phyloP scores from a whole-genome alignment of 148 eudicot genomes.

The Rhododendron ferrugineum region DNA sequence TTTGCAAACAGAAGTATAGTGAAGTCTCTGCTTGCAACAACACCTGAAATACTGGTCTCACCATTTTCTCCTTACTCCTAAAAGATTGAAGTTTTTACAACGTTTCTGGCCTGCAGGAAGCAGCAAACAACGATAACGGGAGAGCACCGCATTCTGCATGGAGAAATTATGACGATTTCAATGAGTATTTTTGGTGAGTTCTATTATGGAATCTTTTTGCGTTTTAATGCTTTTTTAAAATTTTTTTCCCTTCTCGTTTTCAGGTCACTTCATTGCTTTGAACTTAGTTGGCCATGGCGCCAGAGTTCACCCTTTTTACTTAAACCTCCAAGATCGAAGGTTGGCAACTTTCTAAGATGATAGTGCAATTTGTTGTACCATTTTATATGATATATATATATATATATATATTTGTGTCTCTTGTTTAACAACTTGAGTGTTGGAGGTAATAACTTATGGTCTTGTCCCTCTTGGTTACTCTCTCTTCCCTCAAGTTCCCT shows the following conservation, averaged over 20 bases:
- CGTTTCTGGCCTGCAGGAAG: conserved; percentile 53
- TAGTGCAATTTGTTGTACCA: background rate
- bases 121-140: conserved; percentile 77
- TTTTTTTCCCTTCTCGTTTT: background rate
- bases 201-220: background rate
- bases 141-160: conserved; percentile 95
- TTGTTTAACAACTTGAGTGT: background rate
- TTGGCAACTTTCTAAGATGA: conserved; percentile 13
- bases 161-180: conserved; percentile 99
- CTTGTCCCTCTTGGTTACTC: background rate
- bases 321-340: conserved; percentile 83
- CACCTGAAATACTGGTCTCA: background rate
- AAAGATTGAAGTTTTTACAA: background rate
- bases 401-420: background rate
- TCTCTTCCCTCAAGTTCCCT: background rate
- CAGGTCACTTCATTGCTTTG: conserved; percentile 90
- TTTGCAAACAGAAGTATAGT: background rate
- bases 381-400: background rate
- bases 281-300: conserved; percentile 97
- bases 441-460: background rate
- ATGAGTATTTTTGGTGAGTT: conserved; percentile 91
- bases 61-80: background rate
- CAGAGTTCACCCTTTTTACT: conserved; percentile 56
- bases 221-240: background rate
- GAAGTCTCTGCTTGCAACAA: background rate